These are phyloP conservation scores for Geotrichum armillariae DNA, from an alignment of 1,139 yeast genomes.

Conservation along the genomic window DNA sequence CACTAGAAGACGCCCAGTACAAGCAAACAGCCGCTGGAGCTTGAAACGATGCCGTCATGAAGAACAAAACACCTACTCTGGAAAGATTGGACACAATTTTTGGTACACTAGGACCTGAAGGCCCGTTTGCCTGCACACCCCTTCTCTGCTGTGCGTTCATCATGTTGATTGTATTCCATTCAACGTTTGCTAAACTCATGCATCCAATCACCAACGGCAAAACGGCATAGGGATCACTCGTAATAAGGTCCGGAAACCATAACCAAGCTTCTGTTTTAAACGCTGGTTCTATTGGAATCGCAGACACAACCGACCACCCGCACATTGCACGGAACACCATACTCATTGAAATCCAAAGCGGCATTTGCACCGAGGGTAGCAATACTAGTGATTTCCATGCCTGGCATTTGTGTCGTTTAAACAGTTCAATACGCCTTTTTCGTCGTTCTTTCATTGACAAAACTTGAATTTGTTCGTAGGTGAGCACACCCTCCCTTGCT, in stretches of 20 bases:
- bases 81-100: constrained; percentile 60
- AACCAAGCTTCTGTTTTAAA: constrained; percentile 49
- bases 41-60: constrained; percentile 82
- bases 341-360: constrained; percentile 83
- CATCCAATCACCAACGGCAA: constrained; percentile 74
- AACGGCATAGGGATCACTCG: constrained; percentile 60
- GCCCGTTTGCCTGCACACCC: constrained; percentile 38
- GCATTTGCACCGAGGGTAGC: constrained; percentile 76
- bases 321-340: constrained; percentile 73
- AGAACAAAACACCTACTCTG: constrained; percentile 70
- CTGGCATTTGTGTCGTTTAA: constrained; percentile 66
- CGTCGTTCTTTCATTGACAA: constrained; percentile 76
- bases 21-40: constrained; percentile 80
- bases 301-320: constrained; percentile 55
- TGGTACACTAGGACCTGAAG: constrained; percentile 57
- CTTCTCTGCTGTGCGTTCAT: constrained; percentile 37
- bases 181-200: constrained; percentile 71
- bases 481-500: constrained; percentile 48
- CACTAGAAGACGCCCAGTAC: constrained; percentile 86
- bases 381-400: constrained; percentile 74
- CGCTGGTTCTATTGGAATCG: constrained; percentile 54
- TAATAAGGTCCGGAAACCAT: constrained; percentile 62
- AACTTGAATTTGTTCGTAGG: constrained; percentile 74
- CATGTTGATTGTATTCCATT: constrained; percentile 68
- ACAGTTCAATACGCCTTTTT: constrained; percentile 67